Conservation (phyloP, 768 basidiomycete species). For the Russula sp. region DNA sequence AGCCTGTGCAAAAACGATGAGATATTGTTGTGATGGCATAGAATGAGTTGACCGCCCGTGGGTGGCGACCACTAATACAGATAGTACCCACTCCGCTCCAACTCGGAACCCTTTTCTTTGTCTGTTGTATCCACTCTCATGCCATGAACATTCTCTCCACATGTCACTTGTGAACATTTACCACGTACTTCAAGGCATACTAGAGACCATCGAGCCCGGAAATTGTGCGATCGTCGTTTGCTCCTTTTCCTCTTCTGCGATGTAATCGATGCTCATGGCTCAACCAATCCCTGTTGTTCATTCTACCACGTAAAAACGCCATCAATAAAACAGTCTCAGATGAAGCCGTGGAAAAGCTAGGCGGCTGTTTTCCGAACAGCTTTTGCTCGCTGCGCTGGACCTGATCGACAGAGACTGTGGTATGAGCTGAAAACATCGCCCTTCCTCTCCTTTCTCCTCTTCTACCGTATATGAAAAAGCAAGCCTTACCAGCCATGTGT, state of each 20-base stretch:
- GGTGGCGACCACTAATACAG: too few relatives aligned
- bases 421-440: constrained; percentile 36
- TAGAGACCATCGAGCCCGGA: constrained; percentile 35
- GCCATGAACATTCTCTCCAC: not conserved
- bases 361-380: constrained; percentile 57
- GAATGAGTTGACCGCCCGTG: too few relatives aligned
- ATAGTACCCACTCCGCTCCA: too few relatives aligned
- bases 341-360: constrained; percentile 54
- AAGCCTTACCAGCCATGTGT: not conserved
- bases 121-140: not conserved
- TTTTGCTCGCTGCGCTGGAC: constrained; percentile 69
- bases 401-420: constrained; percentile 71
- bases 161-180: constrained; percentile 17
- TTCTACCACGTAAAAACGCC: not conserved
- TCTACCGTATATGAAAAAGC: not conserved
- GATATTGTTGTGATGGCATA: constrained; percentile 38
- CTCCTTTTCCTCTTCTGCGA: not conserved
- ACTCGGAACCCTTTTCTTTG: too few relatives aligned
- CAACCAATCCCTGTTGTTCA: not conserved
- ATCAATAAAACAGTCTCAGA: constrained; percentile 43
- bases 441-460: not conserved
- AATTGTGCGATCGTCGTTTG: constrained; percentile 35
- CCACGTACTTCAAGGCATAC: constrained; percentile 26
- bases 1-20: constrained; percentile 76
- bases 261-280: not conserved